Evolutionary conservation across 306 rosid species (phyloP).

Genomic region (Corylus avellana): DNA sequence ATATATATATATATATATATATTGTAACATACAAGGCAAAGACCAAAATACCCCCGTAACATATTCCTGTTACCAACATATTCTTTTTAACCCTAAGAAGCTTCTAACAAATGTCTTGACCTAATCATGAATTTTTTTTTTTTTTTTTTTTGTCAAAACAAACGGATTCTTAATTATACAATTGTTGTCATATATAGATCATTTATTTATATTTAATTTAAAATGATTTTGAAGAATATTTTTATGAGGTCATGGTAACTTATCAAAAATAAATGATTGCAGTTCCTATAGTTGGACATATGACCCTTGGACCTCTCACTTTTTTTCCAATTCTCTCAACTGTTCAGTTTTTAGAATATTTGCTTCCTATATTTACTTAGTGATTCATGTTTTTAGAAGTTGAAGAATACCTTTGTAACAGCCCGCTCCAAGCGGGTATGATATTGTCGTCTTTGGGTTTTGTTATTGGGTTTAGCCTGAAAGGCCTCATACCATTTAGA

Average conservation of each 20-base stretch:
- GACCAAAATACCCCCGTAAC: no score
- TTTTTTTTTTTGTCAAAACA: background rate
- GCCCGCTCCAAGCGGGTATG: no score
- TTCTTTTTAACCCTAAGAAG: no score
- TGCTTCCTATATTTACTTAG: background rate
- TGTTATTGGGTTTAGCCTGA: no score
- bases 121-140: background rate
- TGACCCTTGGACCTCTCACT: background rate
- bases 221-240: background rate
- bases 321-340: background rate
- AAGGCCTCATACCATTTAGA: no score
- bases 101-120: background rate
- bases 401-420: background rate
- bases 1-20: no score
- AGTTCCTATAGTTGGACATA: background rate
- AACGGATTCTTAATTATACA: background rate
- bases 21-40: no score
- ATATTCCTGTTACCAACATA: no score
- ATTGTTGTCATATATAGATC: background rate
- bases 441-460: no score
- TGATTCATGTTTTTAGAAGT: background rate
- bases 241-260: background rate
- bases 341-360: background rate
- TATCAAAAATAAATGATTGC: no score
- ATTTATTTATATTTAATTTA: background rate